Evolutionary conservation across 2,329 filamentous ascomycete genomes (phyloP).

Genomic region (Pseudogymnoascus sp.): DNA sequence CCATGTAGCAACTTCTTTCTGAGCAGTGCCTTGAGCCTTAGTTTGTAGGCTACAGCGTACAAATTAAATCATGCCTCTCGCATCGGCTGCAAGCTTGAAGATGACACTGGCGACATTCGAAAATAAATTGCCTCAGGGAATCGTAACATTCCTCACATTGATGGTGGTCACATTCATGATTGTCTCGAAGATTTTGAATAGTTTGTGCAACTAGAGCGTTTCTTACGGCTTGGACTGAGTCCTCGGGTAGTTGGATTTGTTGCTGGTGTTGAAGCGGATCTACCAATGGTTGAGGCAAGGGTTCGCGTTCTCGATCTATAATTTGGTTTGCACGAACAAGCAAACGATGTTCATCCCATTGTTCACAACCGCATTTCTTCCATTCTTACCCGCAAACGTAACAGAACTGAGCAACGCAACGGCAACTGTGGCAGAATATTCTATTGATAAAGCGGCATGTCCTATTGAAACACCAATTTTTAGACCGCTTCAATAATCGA

Average conservation of each 20-base stretch:
- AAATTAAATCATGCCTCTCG: constrained; percentile 37
- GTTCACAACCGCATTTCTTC: constrained; percentile 34
- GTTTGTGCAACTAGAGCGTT: constrained; percentile 20
- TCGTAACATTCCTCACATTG: constrained; percentile 39
- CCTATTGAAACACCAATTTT: too few relatives aligned
- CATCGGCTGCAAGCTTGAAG: constrained; percentile 41
- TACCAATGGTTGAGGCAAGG: constrained; percentile 9
- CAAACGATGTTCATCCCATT: constrained; percentile 33
- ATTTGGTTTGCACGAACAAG: constrained; percentile 29
- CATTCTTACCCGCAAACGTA: constrained; percentile 39
- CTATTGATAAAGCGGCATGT: neutral
- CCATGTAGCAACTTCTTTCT: too few relatives aligned
- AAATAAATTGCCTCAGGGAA: constrained; percentile 36
- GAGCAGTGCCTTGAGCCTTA: too few relatives aligned
- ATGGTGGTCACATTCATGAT: constrained; percentile 37
- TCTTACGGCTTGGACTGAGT: neutral
- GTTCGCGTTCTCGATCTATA: constrained; percentile 25
- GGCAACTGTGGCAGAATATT: constrained; percentile 32
- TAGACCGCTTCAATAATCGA: neutral
- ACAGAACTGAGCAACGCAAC: constrained; percentile 41
- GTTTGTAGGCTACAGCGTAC: too few relatives aligned
- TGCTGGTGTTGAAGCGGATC: neutral
- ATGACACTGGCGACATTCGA: constrained; percentile 39
- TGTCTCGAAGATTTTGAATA: constrained; percentile 24
- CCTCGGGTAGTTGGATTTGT: neutral